Conservation (phyloP, 257 asterid genomes). For the Nicotiana undulata region DNA sequence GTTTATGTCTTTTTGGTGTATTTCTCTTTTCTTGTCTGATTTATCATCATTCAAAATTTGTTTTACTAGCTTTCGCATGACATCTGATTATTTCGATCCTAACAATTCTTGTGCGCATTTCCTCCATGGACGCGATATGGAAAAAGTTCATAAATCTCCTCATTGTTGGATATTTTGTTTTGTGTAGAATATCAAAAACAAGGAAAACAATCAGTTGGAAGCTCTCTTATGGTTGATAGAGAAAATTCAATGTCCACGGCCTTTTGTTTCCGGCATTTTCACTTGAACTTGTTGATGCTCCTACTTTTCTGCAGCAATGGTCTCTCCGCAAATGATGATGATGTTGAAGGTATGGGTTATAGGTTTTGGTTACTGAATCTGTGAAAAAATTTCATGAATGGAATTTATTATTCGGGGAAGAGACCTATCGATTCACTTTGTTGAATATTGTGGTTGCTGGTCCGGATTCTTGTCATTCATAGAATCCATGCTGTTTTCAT, state of each 20-base stretch:
- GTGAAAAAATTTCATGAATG: not conserved
- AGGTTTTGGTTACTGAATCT: not conserved
- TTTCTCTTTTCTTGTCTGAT: too few relatives aligned
- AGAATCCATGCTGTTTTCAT: not conserved
- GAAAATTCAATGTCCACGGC: slow-evolving; percentile 18
- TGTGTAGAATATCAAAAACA: slow-evolving; percentile 5
- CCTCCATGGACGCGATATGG: not conserved
- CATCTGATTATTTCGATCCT: too few relatives aligned
- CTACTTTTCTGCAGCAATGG: slow-evolving; percentile 31
- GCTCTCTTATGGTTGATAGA: slow-evolving; percentile 9
- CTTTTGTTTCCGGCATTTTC: slow-evolving; percentile 9
- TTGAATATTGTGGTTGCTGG: not conserved
- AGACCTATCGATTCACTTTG: not conserved
- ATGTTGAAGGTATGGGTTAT: slow-evolving; percentile 51
- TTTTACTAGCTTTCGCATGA: too few relatives aligned
- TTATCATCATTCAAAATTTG: too few relatives aligned
- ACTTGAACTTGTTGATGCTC: slow-evolving; percentile 26
- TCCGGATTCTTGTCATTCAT: not conserved
- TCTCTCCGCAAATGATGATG: slow-evolving; percentile 39
- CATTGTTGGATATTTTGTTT: not conserved
- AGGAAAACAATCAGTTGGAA: slow-evolving; percentile 6
- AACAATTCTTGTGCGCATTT: not conserved
- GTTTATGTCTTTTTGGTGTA: too few relatives aligned
- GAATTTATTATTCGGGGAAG: not conserved
- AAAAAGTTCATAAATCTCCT: not conserved